Evolutionary conservation across 495 filamentous ascomycete species (phyloP).

Genomic region (Xylaria cubensis): DNA sequence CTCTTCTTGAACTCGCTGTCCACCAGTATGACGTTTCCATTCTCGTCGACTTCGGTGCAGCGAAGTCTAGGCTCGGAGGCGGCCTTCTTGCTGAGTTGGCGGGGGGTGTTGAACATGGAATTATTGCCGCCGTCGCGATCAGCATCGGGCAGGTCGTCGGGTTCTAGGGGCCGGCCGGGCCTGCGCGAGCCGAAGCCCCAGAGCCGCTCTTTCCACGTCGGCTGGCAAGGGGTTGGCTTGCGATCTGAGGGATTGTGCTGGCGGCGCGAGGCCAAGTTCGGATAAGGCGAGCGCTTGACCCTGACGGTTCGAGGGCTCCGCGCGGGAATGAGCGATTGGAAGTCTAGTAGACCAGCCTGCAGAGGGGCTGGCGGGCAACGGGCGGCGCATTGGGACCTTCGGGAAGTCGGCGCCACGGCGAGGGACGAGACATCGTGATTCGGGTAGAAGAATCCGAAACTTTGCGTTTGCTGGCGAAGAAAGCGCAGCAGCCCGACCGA

Average conservation of each 20-base stretch:
- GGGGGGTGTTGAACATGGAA: slow-evolving; percentile 63
- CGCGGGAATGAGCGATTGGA: slow-evolving; percentile 51
- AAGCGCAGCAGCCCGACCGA: slow-evolving; percentile 67
- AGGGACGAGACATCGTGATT: slow-evolving; percentile 44
- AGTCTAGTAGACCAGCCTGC: slow-evolving; percentile 51
- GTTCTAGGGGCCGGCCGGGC: slow-evolving; percentile 45
- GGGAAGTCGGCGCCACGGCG: slow-evolving; percentile 30
- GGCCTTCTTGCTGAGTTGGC: slow-evolving; percentile 71
- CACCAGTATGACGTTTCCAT: slow-evolving; percentile 92
- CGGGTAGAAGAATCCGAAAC: slow-evolving; percentile 55
- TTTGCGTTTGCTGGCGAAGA: slow-evolving; percentile 65
- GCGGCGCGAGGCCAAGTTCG: neutral
- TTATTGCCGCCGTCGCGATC: slow-evolving; percentile 56
- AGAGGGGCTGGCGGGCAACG: slow-evolving; percentile 40
- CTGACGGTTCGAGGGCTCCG: slow-evolving; percentile 11
- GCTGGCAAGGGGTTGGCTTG: slow-evolving; percentile 50
- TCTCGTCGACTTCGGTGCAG: slow-evolving; percentile 93
- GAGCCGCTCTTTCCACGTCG: slow-evolving; percentile 63
- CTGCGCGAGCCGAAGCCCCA: slow-evolving; percentile 52
- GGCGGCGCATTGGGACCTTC: slow-evolving; percentile 32
- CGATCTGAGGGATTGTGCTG: slow-evolving; percentile 22
- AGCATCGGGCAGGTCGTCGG: slow-evolving; percentile 60
- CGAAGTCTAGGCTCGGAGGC: slow-evolving; percentile 81
- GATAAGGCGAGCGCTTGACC: slow-evolving; percentile 11
- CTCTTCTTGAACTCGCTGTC: slow-evolving; percentile 97